Evolutionary conservation across 1,139 yeast species (phyloP), one percentile per base, ranked within the genome.

Genomic region (Ogataea hybrid): DNA sequence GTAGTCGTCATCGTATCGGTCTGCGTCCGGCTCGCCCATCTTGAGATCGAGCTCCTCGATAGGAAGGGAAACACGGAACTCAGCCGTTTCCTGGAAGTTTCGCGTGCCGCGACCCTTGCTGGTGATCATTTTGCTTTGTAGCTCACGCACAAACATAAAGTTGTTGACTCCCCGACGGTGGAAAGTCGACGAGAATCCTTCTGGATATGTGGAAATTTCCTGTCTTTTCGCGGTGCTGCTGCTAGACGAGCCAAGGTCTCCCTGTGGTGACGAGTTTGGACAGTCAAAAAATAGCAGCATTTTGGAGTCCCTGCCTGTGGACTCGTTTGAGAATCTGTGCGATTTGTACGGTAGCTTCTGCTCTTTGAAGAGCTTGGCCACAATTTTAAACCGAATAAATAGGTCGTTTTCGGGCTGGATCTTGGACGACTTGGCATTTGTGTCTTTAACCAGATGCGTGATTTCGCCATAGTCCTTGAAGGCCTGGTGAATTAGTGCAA

Each of bases 61-160:
- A 7, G 73, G 73, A 27, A 69, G 42, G 44, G 69, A 46, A 38
- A 65, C 43, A 50, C 72, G 46, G 48, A 65, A 54, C 50, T 63
- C 68, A 3, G 62, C 64, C 30, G 57, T 54, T 41, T 62, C 65
- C 43, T 44, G 18, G 47, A 49, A 20, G 32, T 42, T 49, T 12
- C 50, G 52, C 16, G 47, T 32, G 11, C 44, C 47, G 30, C 63
- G 49, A 9, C 53, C 46, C 41, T 67, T 65, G 14, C 64, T 62
- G 7, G 69, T 61, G 20, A 67, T 63, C 48, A 68, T 58, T 44
- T 69, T 69, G 22, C 70, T 63, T 43, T 69, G 74, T 27, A 69
- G 51, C 46, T 69, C 74, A 42, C 73, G 55, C 2, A 69, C 71
- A 57, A 69, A 69, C 73, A 69, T 69, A 47, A 69, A 69, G 48